Evolutionary conservation across 2,329 filamentous ascomycete species (phyloP).

Genomic region (Pestalotiopsis sp.): DNA sequence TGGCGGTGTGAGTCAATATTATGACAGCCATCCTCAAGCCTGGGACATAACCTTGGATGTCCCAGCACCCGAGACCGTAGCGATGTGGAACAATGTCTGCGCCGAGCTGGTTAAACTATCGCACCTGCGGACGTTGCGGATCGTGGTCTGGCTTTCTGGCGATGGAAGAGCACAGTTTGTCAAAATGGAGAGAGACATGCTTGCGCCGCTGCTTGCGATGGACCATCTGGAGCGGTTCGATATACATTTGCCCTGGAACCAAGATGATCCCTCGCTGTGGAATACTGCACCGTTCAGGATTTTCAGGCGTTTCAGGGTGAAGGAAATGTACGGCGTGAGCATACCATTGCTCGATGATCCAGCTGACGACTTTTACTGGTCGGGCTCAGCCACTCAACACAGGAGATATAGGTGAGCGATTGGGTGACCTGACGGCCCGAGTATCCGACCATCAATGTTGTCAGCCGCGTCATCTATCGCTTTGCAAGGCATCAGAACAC

Average conservation of each 20-base stretch:
- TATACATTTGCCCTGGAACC: neutral
- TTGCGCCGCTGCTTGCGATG: neutral
- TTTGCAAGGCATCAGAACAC: no score
- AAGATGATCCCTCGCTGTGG: neutral
- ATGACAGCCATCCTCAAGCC: neutral
- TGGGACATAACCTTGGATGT: neutral
- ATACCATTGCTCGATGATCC: neutral
- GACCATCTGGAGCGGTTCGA: neutral
- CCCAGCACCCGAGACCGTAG: neutral
- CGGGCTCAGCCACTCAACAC: neutral
- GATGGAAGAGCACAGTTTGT: neutral
- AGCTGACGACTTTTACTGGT: neutral
- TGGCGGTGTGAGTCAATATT: neutral
- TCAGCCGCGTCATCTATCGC: no score
- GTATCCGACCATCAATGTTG: no score
- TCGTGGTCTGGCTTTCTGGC: neutral
- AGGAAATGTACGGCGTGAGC: neutral
- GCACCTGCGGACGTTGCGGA: neutral
- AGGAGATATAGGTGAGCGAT: neutral
- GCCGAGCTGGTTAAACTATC: neutral
- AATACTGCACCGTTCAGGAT: neutral
- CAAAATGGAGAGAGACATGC: neutral
- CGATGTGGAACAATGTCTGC: neutral
- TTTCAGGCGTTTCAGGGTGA: neutral
- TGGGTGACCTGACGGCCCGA: neutral